Conservation (phyloP, 2,329 filamentous ascomycete species). For the Xylaria sp. region DNA sequence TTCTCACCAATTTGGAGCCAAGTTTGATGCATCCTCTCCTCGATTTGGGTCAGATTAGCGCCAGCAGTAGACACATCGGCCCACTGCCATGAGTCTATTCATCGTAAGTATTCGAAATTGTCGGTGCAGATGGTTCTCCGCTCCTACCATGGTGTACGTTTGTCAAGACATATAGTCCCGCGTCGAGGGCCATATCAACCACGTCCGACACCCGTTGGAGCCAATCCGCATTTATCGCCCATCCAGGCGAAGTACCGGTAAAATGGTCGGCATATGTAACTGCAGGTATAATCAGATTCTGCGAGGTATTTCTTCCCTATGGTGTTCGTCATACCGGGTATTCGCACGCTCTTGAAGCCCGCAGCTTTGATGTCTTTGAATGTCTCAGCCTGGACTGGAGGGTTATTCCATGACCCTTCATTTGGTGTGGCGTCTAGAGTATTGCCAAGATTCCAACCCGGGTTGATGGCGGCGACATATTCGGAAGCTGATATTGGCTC, state of each 20-base stretch:
- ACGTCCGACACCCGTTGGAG: constrained; percentile 67
- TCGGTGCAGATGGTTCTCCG: neutral
- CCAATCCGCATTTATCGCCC: constrained; percentile 64
- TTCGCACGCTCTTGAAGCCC: constrained; percentile 67
- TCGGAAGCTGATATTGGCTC: constrained; percentile 56
- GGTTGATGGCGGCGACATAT: constrained; percentile 59
- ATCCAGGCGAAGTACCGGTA: constrained; percentile 59
- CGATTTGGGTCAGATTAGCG: constrained; percentile 62
- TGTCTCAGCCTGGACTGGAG: constrained; percentile 58
- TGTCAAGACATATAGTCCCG: constrained; percentile 63
- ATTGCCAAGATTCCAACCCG: constrained; percentile 71
- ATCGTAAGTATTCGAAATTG: constrained; percentile 9
- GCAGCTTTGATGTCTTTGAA: constrained; percentile 62
- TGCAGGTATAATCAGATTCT: constrained; percentile 33
- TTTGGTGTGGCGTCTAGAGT: constrained; percentile 65
- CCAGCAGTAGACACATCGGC: constrained; percentile 59
- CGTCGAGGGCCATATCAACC: constrained; percentile 62
- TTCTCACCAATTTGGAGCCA: constrained; percentile 68
- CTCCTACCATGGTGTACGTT: constrained; percentile 64
- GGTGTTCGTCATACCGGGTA: constrained; percentile 55
- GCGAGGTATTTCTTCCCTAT: neutral
- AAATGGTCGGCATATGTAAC: constrained; percentile 70
- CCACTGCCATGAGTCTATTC: constrained; percentile 65
- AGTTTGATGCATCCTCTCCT: constrained; percentile 64
- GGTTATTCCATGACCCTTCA: constrained; percentile 69